Evolutionary conservation across 352 stramenopile species (phyloP).

Genomic region (Phytophthora crassamura): DNA sequence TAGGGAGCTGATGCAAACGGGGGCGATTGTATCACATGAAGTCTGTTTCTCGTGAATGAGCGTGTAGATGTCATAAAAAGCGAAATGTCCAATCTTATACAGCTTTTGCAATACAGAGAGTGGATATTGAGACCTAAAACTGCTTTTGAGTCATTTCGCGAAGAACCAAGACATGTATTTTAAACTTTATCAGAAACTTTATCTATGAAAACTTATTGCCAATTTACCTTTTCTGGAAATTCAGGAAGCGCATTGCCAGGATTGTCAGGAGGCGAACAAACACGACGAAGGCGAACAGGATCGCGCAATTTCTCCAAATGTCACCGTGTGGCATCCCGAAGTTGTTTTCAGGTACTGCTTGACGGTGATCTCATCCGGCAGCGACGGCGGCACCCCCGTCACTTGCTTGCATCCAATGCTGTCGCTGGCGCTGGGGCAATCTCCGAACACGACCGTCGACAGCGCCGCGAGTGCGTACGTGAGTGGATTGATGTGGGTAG

Average conservation of each 20-base stretch:
- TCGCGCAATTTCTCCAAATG: conserved; percentile 19
- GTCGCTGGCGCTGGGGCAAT: conserved; percentile 25
- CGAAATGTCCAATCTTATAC: conserved; percentile 16
- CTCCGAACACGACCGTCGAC: conserved; percentile 33
- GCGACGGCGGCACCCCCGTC: conserved; percentile 3
- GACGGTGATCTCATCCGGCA: conserved; percentile 15
- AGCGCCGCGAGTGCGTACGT: conserved; percentile 46
- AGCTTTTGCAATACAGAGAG: conserved; percentile 7
- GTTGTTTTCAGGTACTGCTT: conserved; percentile 23
- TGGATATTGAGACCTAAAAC: conserved; percentile 1
- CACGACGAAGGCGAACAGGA: background rate
- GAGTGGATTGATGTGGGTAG: conserved; percentile 39
- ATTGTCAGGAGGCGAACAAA: conserved; percentile 11
- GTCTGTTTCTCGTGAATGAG: conserved; percentile 29
- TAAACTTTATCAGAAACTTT: too few relatives aligned
- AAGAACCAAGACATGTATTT: too few relatives aligned
- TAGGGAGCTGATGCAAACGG: conserved; percentile 3
- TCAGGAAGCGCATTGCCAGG: conserved; percentile 21
- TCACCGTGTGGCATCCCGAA: conserved; percentile 21
- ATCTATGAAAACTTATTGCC: too few relatives aligned
- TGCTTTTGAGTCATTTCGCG: conserved; percentile 3
- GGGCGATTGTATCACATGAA: conserved; percentile 18
- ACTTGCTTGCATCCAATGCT: conserved; percentile 21
- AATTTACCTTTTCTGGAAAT: conserved; percentile 12
- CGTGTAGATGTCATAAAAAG: conserved; percentile 27